Percentiles rank a stretch among this genome's conserved stretches.
Conservation (phyloP, 163 green algal species). For the Scenedesmus sp. region DNA sequence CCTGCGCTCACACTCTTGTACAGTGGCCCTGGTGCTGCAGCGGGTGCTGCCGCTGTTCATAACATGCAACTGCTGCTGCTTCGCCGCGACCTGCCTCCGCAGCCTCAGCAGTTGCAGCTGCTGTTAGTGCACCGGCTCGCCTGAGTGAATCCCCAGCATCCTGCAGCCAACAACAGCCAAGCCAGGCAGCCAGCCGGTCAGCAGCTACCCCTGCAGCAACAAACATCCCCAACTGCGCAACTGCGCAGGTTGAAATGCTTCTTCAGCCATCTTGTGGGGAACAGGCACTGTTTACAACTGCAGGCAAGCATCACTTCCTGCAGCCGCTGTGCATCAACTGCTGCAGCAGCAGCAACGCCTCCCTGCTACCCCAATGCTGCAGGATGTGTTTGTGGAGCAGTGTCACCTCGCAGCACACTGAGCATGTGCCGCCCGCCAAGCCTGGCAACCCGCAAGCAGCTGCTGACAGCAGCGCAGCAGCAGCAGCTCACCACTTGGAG, state of each 20-base stretch:
- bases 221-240: too few relatives aligned
- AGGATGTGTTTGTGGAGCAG: too few relatives aligned
- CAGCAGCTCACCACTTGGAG: constrained; percentile 12
- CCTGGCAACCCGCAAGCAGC: too few relatives aligned
- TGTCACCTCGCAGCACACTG: too few relatives aligned
- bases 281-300: too few relatives aligned
- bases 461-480: too few relatives aligned
- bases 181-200: neutral
- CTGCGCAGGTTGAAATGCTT: too few relatives aligned
- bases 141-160: neutral
- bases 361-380: too few relatives aligned
- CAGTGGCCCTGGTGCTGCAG: neutral
- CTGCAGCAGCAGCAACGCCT: neutral
- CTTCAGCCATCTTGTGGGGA: too few relatives aligned
- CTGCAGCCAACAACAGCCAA: neutral
- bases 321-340: neutral
- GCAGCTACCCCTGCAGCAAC: neutral
- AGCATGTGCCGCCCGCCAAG: too few relatives aligned
- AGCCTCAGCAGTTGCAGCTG: neutral
- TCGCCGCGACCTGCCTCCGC: neutral
- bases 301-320: neutral
- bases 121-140: constrained; percentile 1
- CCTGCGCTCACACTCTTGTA: neutral
- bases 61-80: neutral
- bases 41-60: neutral